phyloP scores from a whole-genome alignment of 2,329 filamentous ascomycete species.

The Calonectria hongkongensis region DNA sequence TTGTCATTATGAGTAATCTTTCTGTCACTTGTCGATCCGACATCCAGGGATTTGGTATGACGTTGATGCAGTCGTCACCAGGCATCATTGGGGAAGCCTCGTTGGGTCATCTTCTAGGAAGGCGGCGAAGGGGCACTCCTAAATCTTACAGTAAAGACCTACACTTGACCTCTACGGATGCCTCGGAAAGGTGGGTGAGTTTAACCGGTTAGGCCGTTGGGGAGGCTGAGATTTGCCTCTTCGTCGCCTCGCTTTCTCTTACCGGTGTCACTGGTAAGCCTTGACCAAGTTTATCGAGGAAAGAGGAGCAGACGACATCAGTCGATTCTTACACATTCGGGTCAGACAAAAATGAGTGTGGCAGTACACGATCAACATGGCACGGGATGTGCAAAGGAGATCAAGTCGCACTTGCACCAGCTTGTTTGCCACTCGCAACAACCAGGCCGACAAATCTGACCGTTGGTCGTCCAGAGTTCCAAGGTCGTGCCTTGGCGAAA shows the following conservation, averaged over 20 bases:
- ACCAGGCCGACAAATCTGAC: neutral
- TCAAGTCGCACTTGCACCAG: constrained; percentile 11
- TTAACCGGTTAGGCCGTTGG: neutral
- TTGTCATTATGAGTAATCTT: neutral
- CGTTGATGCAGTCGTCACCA: constrained; percentile 2
- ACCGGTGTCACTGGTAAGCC: neutral
- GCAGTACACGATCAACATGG: constrained; percentile 18
- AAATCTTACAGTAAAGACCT: neutral
- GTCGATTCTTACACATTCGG: constrained; percentile 21
- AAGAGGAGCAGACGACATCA: constrained; percentile 2
- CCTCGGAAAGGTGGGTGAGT: constrained; percentile 21
- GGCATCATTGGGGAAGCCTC: constrained; percentile 10
- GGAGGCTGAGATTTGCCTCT: constrained; percentile 30
- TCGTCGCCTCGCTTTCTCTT: neutral
- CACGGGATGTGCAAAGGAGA: constrained; percentile 9
- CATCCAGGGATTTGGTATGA: constrained; percentile 3
- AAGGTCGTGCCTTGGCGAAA: constrained; percentile 8
- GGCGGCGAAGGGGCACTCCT: neutral
- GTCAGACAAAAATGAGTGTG: constrained; percentile 17
- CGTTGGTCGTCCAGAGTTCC: neutral
- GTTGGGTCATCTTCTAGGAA: constrained; percentile 4
- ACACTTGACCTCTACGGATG: constrained; percentile 7
- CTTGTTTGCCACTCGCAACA: constrained; percentile 1
- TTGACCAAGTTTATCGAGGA: neutral
- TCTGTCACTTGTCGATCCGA: constrained; percentile 6